Conservation (phyloP, 352 stramenopile genomes). For the Globisporangium ultimum region DNA sequence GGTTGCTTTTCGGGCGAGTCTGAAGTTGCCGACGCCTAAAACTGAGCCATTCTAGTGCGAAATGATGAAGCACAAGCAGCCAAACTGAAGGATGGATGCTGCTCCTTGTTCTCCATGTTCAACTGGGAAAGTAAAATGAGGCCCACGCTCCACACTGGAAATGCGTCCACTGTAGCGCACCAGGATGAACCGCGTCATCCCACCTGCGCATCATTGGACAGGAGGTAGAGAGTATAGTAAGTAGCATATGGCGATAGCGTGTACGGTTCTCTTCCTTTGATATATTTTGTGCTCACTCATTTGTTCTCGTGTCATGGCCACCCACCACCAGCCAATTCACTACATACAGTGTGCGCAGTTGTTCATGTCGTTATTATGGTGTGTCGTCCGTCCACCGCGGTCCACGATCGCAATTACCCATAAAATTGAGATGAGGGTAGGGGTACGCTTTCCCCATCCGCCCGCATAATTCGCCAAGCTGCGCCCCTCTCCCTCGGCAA, state of each 20-base stretch:
- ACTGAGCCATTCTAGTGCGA: slow-evolving; percentile 6
- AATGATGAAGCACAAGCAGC: not conserved
- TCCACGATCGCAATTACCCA: not conserved
- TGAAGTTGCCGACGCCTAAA: not conserved
- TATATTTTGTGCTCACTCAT: too few species aligned
- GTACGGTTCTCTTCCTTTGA: too few species aligned
- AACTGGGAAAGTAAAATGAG: not conserved
- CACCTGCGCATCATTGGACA: too few species aligned
- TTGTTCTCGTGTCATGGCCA: too few species aligned
- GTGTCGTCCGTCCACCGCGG: not conserved
- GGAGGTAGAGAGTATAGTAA: too few species aligned
- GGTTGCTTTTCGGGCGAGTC: not conserved
- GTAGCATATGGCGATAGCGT: too few species aligned
- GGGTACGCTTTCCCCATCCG: not conserved
- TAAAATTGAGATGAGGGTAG: not conserved
- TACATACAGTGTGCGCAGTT: too few species aligned
- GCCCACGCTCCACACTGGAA: not conserved
- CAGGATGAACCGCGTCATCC: too few species aligned
- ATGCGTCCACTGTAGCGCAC: too few species aligned
- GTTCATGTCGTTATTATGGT: too few species aligned
- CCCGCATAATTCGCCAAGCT: not conserved
- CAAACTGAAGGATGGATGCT: slow-evolving; percentile 1
- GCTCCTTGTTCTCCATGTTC: not conserved
- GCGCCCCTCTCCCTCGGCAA: not conserved
- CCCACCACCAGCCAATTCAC: not conserved